phyloP scores from a whole-genome alignment of 2,329 filamentous ascomycete species.

The Talaromyces pinophilus region DNA sequence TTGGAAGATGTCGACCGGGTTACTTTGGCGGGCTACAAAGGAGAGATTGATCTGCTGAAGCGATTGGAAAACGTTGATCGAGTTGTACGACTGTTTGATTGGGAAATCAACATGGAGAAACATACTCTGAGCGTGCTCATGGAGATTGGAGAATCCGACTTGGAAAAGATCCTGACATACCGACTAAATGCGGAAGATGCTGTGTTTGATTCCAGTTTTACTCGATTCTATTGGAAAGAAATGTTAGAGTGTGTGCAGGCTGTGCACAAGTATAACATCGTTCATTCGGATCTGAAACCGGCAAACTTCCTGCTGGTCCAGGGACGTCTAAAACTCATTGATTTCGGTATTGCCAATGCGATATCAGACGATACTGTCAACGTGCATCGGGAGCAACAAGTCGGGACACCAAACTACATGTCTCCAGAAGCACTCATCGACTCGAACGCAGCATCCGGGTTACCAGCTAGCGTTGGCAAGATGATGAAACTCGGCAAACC shows the following conservation, averaged over 20 bases:
- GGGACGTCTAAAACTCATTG: conserved; percentile 90
- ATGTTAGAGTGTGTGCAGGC: conserved; percentile 95
- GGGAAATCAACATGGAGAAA: conserved; percentile 90
- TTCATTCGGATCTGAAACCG: conserved; percentile 95
- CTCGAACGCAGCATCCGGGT: conserved; percentile 66
- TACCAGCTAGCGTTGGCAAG: conserved; percentile 57
- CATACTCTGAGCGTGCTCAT: conserved; percentile 87
- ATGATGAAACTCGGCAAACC: conserved; percentile 96
- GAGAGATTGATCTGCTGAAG: conserved; percentile 87
- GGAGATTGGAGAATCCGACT: conserved; percentile 94
- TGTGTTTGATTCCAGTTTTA: conserved; percentile 82
- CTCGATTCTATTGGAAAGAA: conserved; percentile 98
- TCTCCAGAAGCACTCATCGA: conserved; percentile 92
- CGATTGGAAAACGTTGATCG: conserved; percentile 82
- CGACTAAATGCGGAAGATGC: conserved; percentile 71
- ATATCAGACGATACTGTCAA: conserved; percentile 98
- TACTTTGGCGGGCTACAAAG: conserved; percentile 83
- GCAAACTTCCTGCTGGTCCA: conserved; percentile 94
- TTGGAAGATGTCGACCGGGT: conserved; percentile 84
- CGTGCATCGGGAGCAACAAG: conserved; percentile 90
- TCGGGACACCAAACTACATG: conserved; percentile 99
- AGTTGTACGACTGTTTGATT: conserved; percentile 88
- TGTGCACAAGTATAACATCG: conserved; percentile 86
- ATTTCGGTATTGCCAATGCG: conserved; percentile 97
- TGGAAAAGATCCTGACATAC: conserved; percentile 79